Evolutionary conservation across 257 asterid species (phyloP).

Genomic region (Solanum acaule): DNA sequence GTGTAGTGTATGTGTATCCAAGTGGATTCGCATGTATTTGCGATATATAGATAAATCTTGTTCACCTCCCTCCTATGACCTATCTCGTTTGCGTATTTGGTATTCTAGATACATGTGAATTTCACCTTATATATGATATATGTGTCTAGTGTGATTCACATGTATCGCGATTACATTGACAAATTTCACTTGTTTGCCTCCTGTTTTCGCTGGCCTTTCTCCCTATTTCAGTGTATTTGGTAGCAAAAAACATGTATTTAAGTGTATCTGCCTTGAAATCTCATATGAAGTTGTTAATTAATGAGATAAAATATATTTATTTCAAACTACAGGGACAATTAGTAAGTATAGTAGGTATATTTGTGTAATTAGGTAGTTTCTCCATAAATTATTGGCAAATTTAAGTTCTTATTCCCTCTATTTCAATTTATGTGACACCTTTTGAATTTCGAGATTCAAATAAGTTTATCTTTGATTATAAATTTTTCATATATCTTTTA

Average conservation of each 20-base stretch:
- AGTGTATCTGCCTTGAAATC: too few species aligned
- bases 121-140: neutral
- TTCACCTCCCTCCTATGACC: too few species aligned
- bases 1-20: too few species aligned
- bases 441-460: neutral
- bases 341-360: neutral
- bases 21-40: rapidly evolving
- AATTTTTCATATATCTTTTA: too few species aligned
- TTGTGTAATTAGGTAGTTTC: neutral
- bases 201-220: neutral
- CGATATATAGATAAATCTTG: too few species aligned
- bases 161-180: neutral
- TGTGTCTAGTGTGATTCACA: neutral
- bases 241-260: neutral
- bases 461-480: too few species aligned
- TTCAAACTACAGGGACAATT: neutral
- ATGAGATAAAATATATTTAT: too few species aligned
- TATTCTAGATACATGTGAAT: neutral
- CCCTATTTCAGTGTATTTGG: too few species aligned
- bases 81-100: neutral
- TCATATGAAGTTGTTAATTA: neutral
- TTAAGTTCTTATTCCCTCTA: neutral
- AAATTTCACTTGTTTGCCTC: too few species aligned
- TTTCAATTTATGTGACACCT: neutral
- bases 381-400: neutral